Conservation (phyloP, 371 early-diverging fungal genomes). For the Encephalitozoon hellem region DNA sequence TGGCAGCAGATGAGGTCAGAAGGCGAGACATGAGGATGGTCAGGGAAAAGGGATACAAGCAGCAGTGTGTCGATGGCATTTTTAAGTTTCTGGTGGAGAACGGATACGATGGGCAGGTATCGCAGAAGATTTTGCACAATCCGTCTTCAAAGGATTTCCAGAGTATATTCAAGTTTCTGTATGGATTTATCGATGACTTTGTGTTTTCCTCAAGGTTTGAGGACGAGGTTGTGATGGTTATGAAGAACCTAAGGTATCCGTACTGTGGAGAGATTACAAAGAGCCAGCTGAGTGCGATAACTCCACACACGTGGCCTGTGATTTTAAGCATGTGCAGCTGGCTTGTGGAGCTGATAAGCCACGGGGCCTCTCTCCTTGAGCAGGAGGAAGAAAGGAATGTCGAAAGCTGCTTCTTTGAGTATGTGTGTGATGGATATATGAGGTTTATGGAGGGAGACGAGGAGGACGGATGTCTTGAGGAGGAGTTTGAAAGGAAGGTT, state of each 20-base stretch:
- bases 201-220: conserved; percentile 68
- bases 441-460: conserved; percentile 58
- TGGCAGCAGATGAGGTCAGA: conserved; percentile 32
- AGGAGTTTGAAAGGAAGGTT: conserved; percentile 43
- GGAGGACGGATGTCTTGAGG: conserved; percentile 29
- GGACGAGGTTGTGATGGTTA: conserved; percentile 69
- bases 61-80: conserved; percentile 64
- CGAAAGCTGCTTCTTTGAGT: conserved; percentile 55
- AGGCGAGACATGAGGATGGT: conserved; percentile 57
- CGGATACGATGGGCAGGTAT: conserved; percentile 67
- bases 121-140: conserved; percentile 64
- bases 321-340: conserved; percentile 74
- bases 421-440: conserved; percentile 57
- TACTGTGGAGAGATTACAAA: conserved; percentile 74
- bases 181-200: conserved; percentile 68
- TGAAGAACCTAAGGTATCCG: conserved; percentile 76
- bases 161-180: conserved; percentile 75
- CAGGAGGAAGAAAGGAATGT: neutral
- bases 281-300: conserved; percentile 69
- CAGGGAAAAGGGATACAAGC: conserved; percentile 66
- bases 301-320: conserved; percentile 75
- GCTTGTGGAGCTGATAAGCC: conserved; percentile 71
- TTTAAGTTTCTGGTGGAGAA: conserved; percentile 66
- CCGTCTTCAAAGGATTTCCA: conserved; percentile 77
- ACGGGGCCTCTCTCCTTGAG: neutral